A percentile compares a stretch with the other conserved stretches of the same genome.
These are phyloP conservation scores for Picochlorum sp. DNA, from an alignment of 139 green algal species.

Conservation along the genomic window DNA sequence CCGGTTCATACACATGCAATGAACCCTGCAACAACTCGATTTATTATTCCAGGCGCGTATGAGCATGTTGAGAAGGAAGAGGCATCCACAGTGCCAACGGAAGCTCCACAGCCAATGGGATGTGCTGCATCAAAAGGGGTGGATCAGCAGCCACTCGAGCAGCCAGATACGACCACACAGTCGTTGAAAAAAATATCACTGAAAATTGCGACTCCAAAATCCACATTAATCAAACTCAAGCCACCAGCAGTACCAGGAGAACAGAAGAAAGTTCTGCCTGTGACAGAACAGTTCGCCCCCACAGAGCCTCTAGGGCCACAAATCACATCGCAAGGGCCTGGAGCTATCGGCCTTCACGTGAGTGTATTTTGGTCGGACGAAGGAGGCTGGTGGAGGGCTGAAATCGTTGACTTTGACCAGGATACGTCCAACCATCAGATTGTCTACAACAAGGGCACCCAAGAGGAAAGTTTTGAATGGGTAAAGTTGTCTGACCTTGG, in stretches of 20 bases:
- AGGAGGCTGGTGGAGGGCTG: slow-evolving; percentile 40
- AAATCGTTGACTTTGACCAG: slow-evolving; percentile 18
- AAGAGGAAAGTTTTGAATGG: slow-evolving; percentile 38
- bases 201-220: no score
- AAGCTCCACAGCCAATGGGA: background rate
- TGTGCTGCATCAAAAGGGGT: background rate
- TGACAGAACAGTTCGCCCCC: background rate
- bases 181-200: no score
- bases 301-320: background rate
- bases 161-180: background rate
- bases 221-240: no score
- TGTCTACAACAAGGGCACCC: slow-evolving; percentile 21
- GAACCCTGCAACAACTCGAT: slow-evolving; percentile 5
- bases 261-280: no score
- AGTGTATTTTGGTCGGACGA: slow-evolving; percentile 41
- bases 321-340: slow-evolving; percentile 3
- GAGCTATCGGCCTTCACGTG: slow-evolving; percentile 27
- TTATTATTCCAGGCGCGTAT: slow-evolving; percentile 24
- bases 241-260: no score
- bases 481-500: slow-evolving; percentile 28
- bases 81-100: background rate
- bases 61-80: background rate
- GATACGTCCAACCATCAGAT: slow-evolving; percentile 28
- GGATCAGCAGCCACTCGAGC: background rate
- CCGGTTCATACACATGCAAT: slow-evolving; percentile 20